Evolutionary conservation across 768 basidiomycete species (phyloP).

Genomic region (Lactarius trivialis): DNA sequence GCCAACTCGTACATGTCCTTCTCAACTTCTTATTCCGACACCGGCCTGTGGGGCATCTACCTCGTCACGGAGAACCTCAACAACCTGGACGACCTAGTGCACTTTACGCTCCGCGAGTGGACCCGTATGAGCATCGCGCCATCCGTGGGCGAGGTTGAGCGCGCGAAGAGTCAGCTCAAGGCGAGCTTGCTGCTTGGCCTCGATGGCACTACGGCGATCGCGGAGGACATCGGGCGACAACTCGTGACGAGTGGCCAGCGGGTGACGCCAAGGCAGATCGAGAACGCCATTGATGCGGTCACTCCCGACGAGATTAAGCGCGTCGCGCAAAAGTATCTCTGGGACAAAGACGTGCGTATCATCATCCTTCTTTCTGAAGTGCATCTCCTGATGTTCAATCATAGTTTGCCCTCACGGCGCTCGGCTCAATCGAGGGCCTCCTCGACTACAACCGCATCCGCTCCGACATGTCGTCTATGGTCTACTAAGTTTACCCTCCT

Average conservation of each 20-base stretch:
- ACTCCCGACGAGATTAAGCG: conserved; percentile 84
- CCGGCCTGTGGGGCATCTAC: conserved; percentile 99
- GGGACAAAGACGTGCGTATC: conserved; percentile 87
- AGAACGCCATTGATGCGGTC: conserved; percentile 87
- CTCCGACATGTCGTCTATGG: conserved; percentile 73
- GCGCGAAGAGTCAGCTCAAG: conserved; percentile 98
- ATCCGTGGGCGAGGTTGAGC: conserved; percentile 63
- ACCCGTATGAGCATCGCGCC: conserved; percentile 88
- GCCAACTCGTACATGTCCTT: conserved; percentile 99
- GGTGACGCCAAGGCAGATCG: conserved; percentile 89
- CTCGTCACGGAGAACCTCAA: conserved; percentile 89
- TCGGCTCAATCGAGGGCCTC: conserved; percentile 87
- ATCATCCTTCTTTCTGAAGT: conserved; percentile 7
- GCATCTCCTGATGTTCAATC: background rate
- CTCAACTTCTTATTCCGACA: conserved; percentile 98
- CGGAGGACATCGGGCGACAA: conserved; percentile 98
- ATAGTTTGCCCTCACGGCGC: conserved; percentile 79
- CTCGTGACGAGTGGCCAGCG: conserved; percentile 90
- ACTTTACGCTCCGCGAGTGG: conserved; percentile 96
- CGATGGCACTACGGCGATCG: conserved; percentile 94
- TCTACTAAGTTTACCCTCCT: conserved; percentile 41
- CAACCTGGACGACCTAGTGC: conserved; percentile 88
- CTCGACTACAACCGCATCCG: conserved; percentile 92
- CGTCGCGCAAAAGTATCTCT: conserved; percentile 92
- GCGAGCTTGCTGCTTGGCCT: conserved; percentile 83